phyloP scores from a whole-genome alignment of 2,329 filamentous ascomycete species.

The Xylaria sp. region DNA sequence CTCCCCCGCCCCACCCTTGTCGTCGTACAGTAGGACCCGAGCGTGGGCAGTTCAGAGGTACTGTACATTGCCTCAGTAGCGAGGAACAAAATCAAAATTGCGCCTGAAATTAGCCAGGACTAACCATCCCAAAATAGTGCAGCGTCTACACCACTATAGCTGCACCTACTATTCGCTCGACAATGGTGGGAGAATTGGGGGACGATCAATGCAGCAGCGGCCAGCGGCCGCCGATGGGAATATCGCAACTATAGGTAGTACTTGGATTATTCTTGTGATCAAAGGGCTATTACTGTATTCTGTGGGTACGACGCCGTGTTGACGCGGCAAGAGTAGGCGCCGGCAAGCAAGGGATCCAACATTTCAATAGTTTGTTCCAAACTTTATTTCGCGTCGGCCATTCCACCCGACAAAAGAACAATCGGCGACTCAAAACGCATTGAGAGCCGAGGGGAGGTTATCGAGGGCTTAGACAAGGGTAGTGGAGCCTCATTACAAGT shows the following conservation, averaged over 20 bases:
- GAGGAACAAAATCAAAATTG: constrained; percentile 33
- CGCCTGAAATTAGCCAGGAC: constrained; percentile 38
- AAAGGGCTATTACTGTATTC: not conserved
- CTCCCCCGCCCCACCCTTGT: not conserved
- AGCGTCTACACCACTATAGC: constrained; percentile 15
- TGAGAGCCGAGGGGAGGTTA: not conserved
- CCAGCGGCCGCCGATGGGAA: not conserved
- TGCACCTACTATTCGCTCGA: constrained; percentile 20
- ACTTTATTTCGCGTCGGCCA: not conserved
- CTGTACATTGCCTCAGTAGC: constrained; percentile 35
- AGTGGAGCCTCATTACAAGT: constrained; percentile 28
- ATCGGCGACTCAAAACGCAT: not conserved
- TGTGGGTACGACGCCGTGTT: not conserved
- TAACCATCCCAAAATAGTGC: constrained; percentile 36
- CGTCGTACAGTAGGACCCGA: not conserved
- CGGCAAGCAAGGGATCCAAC: not conserved
- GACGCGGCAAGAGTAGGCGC: not conserved
- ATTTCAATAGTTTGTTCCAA: constrained; percentile 1
- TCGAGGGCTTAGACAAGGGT: constrained; percentile 24
- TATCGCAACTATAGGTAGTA: constrained; percentile 1
- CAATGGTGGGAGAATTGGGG: constrained; percentile 2
- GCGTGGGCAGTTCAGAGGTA: constrained; percentile 28
- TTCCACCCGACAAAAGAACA: not conserved
- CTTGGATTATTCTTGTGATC: not conserved
- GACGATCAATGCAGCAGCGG: constrained; percentile 9